A percentile compares a stretch with the other conserved stretches of the same genome.
phyloP scores from a whole-genome alignment of 169 alveolate species.

The Cyclospora cayetanensis region DNA sequence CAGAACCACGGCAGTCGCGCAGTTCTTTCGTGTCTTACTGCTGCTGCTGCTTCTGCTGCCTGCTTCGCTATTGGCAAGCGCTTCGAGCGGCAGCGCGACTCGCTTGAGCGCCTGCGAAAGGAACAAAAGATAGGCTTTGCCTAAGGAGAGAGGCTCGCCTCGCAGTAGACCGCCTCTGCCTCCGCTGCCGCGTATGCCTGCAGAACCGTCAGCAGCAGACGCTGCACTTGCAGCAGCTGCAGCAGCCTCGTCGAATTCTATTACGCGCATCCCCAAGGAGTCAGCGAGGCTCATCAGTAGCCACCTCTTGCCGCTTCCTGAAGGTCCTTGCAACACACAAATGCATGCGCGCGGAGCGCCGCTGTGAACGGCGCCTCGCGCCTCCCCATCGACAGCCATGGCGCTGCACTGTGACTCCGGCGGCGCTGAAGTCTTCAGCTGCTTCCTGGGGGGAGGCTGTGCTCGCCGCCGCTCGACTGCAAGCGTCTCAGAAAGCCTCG shows the following conservation, averaged over 20 bases:
- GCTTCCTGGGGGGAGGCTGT: not conserved
- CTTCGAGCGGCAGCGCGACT: not conserved
- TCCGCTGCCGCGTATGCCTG: not conserved
- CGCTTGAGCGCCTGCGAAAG: not conserved
- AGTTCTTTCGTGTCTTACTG: not conserved
- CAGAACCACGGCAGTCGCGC: not conserved
- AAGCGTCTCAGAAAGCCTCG: not conserved
- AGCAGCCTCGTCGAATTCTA: conserved; percentile 18
- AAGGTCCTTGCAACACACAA: conserved; percentile 47
- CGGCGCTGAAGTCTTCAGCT: not conserved
- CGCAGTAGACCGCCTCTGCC: not conserved
- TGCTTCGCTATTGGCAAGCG: not conserved
- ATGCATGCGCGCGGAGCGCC: not conserved
- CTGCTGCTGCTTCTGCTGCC: conserved; percentile 16
- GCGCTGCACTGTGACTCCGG: not conserved
- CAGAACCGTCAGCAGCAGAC: too few species aligned
- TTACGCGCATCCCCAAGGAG: not conserved
- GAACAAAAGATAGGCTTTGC: not conserved
- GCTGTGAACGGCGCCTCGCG: not conserved
- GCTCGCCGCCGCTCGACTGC: not conserved
- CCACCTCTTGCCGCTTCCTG: conserved; percentile 39
- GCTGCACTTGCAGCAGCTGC: not conserved
- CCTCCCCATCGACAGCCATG: not conserved
- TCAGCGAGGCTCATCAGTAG: conserved; percentile 1
- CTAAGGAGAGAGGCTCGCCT: not conserved